Conservation (phyloP, 495 filamentous ascomycete species). For the Neurospora discreta region DNA sequence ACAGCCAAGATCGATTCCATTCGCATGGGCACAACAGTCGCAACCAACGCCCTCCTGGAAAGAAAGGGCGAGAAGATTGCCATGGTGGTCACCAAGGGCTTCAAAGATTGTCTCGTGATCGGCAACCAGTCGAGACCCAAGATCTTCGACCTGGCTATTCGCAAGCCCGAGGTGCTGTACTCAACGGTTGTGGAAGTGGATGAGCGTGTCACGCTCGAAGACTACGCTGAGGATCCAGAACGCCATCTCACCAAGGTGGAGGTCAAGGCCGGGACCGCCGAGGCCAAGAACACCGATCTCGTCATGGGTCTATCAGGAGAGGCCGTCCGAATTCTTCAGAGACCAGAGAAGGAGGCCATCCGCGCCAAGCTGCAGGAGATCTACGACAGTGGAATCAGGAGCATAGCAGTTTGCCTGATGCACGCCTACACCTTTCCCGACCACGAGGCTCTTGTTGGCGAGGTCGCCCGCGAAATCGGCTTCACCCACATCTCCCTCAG, state of each 20-base stretch:
- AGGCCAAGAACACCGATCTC: slow-evolving; percentile 37
- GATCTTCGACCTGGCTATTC: slow-evolving; percentile 75
- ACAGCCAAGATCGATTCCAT: slow-evolving; percentile 75
- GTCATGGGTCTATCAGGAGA: slow-evolving; percentile 61
- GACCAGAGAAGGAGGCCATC: slow-evolving; percentile 45
- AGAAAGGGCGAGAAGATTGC: slow-evolving; percentile 89
- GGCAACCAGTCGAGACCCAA: slow-evolving; percentile 75
- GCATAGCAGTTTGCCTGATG: slow-evolving; percentile 70
- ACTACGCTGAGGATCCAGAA: slow-evolving; percentile 74
- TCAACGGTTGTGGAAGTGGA: slow-evolving; percentile 66
- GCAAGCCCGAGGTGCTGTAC: slow-evolving; percentile 70
- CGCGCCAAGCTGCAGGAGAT: slow-evolving; percentile 44
- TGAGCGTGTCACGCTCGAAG: slow-evolving; percentile 78
- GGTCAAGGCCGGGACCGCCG: slow-evolving; percentile 33
- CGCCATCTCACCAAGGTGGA: slow-evolving; percentile 40
- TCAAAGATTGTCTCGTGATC: slow-evolving; percentile 82
- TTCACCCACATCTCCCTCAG: slow-evolving; percentile 66
- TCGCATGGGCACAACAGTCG: slow-evolving; percentile 84
- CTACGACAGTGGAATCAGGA: slow-evolving; percentile 51
- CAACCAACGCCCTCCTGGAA: slow-evolving; percentile 82
- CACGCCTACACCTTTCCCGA: slow-evolving; percentile 72
- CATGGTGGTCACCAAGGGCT: slow-evolving; percentile 84
- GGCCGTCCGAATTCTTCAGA: slow-evolving; percentile 52
- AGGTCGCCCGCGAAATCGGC: slow-evolving; percentile 58
- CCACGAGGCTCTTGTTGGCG: slow-evolving; percentile 59